A percentile compares a stretch with the other conserved stretches of the same genome.
Conservation (phyloP, 2,329 filamentous ascomycete species). For the Dothistroma septosporum region DNA sequence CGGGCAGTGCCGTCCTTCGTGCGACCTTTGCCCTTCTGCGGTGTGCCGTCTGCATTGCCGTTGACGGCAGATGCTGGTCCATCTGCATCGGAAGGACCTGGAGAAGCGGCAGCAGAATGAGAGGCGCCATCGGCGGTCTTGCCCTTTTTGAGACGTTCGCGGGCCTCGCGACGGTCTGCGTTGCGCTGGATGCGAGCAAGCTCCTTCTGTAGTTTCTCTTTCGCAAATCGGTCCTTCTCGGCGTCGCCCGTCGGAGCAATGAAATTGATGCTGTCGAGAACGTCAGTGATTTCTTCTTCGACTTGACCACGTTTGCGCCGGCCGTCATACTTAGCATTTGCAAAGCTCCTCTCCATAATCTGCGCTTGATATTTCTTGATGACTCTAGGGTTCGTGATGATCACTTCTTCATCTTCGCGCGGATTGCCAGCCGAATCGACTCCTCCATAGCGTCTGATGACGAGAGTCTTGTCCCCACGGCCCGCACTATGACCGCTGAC, state of each 20-base stretch:
- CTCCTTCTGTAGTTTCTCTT: constrained; percentile 64
- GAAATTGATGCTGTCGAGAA: constrained; percentile 51
- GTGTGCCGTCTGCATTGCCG: constrained; percentile 21
- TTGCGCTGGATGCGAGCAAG: constrained; percentile 83
- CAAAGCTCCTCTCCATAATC: constrained; percentile 65
- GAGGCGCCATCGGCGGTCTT: constrained; percentile 44
- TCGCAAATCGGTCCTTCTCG: constrained; percentile 58
- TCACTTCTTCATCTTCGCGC: constrained; percentile 21
- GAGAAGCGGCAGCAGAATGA: constrained; percentile 41
- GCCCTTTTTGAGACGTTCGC: constrained; percentile 75
- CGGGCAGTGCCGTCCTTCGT: constrained; percentile 66
- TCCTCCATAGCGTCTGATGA: constrained; percentile 65
- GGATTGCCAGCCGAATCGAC: constrained; percentile 60
- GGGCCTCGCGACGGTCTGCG: constrained; percentile 80
- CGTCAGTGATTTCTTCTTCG: constrained; percentile 21
- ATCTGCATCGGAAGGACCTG: constrained; percentile 47
- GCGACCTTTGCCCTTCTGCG: constrained; percentile 36
- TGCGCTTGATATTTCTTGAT: constrained; percentile 84
- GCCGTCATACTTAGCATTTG: constrained; percentile 57
- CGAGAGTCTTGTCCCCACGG: constrained; percentile 59
- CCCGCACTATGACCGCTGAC: constrained; percentile 44
- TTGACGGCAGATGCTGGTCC: constrained; percentile 30
- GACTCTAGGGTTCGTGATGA: constrained; percentile 65
- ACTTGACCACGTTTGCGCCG: background rate
- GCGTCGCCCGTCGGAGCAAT: constrained; percentile 62